Base-by-base conservation (phyloP, 768 basidiomycete species). In the Amanita polypyramis region DNA sequence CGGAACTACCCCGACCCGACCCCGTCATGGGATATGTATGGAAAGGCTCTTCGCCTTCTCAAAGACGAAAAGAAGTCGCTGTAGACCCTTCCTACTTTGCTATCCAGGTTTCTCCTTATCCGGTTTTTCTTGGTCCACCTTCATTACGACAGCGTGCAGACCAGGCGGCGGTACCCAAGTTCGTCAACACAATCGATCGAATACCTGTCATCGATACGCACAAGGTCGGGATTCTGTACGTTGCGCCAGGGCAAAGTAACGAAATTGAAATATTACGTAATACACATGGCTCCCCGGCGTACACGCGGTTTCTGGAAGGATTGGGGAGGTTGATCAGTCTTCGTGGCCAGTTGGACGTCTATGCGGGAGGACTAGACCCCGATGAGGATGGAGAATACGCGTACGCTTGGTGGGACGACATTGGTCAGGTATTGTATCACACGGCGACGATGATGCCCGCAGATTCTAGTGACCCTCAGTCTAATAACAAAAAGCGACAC, bases 341-440 rank as follows among this genome's bases (percentile, higher is more conserved):
- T 15, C 81, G 90, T 14, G 91, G 89, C 8, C 92, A 95, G 62
- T 74, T 85, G 8, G 93, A 95, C 59, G 81, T 98, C 14, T 96
- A 94, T 62, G 86, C 87, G 2, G 96, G 94, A 6, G 90, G 92
- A 3, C 73, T 98, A 20, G 85, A 92, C 58, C 80, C 90, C 6
- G 88, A 92, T 52, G 79, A 86, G 57, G 93, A 99, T 58, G 96
- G 96, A 11, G 87, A 93, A 63, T 96, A 94, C 59, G 90, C 95
- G 0, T 98, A 98, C 60, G 92, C 94, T 0, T 99, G 95, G 94
- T 96, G 94, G 90, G 93, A 98, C 62, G 93, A 97, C 58, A 93
- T 97, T 43, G 82, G 86, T 3, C 94, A 98, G 60, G 80, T 96
- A 52, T 74, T 97, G 46, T 99, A 88, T 62, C 96, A 98, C 64